These are phyloP conservation scores for Lolium multiflorum DNA, from an alignment of 176 grass and related monocot species.

Conservation along the genomic window DNA sequence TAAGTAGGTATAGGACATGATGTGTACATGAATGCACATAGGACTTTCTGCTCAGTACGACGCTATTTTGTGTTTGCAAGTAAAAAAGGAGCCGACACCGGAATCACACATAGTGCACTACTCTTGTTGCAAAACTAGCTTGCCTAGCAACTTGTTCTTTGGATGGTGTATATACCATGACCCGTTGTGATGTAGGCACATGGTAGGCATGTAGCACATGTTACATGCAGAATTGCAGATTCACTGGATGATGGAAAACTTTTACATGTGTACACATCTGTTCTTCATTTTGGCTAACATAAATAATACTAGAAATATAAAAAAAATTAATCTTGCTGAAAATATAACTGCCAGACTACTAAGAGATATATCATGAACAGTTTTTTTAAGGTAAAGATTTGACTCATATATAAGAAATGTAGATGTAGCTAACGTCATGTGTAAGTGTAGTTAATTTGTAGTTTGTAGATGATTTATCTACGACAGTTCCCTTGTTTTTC, in stretches of 20 bases:
- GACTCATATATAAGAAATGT: neutral
- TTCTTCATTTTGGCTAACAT: neutral
- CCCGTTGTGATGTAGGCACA: neutral
- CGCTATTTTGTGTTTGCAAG: neutral
- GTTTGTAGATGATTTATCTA: neutral
- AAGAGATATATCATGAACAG: neutral
- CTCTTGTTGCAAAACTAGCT: conserved; percentile 17
- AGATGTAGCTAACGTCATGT: neutral
- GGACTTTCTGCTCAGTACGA: conserved; percentile 30
- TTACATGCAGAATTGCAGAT: neutral
- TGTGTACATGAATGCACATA: conserved; percentile 28
- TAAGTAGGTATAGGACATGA: conserved; percentile 2
- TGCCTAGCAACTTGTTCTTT: neutral
- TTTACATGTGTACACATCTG: neutral
- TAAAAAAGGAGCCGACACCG: conserved; percentile 26
- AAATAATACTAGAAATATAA: no score
- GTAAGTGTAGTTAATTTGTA: neutral
- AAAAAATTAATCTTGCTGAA: neutral
- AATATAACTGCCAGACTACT: neutral
- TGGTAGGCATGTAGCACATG: neutral
- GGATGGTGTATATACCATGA: neutral
- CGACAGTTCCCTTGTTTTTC: neutral
- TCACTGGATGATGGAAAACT: neutral
- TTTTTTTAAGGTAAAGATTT: conserved; percentile 25
- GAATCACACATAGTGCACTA: conserved; percentile 18